Evolutionary conservation across 108 stramenopile genomes (phyloP), one percentile per base, ranked within the genome.

Genomic region (Nitzschia sp.): DNA sequence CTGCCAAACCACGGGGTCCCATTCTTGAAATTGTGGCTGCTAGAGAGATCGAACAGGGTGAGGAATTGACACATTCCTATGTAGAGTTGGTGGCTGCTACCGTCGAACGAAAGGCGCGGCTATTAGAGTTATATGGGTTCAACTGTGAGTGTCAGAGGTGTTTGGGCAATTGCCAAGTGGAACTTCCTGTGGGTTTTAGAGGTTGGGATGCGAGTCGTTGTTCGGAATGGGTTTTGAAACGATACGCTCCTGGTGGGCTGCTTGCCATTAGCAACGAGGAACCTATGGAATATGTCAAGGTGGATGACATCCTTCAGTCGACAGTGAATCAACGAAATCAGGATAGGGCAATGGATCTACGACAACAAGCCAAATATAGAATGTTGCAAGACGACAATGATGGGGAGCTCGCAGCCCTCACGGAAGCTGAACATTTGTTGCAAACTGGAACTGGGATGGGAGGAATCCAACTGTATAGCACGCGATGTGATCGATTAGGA

Each of bases 11-110:
- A 34, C 12, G 40, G 22, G 22, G 80, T 44, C 54, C 77, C 14
- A 57, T 80, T 8, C 41, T 60, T 37, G 67, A 65, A 37, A 48
- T 67, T 17, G 57, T 67, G 24, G 77, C 80, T 11, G 66, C 59
- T 6, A 57, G 41, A n/a, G 51, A 60, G 24, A 74, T 67, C 21
- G 43, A 59, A 20, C 20, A 61, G 24, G 85, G 83, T 22, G 84
- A 84, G 53, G 88, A 89, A 52, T 69, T 89, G 19, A 72, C 72
- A 25, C 88, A 89, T 71, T 83, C 83, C 42, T 89, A 89, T 52
- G 72, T 80, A 9, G 88, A 89, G 59, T 44, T 86, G 42, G 70
- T 75, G 20, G 51, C 71, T 20, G 54, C 81, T 8, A 82, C 72
- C 6, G 10, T 42, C 22, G 70, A 59, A 15, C 75, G 87, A 15